phyloP scores from a whole-genome alignment of 2,329 filamentous ascomycete genomes.

The Botrytis deweyae region DNA sequence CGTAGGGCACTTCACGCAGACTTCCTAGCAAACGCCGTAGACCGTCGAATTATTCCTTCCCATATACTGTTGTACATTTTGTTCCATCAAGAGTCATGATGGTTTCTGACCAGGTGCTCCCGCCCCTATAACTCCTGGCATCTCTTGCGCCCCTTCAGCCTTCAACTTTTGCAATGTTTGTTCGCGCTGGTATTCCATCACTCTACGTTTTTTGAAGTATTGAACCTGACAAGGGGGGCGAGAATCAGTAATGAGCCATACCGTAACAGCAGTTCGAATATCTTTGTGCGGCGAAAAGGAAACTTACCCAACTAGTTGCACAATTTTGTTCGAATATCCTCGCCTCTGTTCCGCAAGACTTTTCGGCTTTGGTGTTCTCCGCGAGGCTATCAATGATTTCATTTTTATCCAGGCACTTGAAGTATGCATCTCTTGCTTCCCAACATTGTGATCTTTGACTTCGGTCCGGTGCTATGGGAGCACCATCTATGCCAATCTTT shows the following conservation, averaged over 20 bases:
- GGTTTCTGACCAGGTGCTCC: constrained; percentile 19
- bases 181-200: constrained; percentile 87
- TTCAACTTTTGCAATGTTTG: constrained; percentile 73
- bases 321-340: constrained; percentile 79
- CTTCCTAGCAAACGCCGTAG: neutral
- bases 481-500: constrained; percentile 53
- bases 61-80: constrained; percentile 10
- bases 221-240: constrained; percentile 63
- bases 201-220: constrained; percentile 96
- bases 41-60: neutral
- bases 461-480: constrained; percentile 77
- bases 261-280: neutral
- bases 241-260: constrained; percentile 24
- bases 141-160: constrained; percentile 66
- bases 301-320: constrained; percentile 82
- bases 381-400: constrained; percentile 74
- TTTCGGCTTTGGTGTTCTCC: constrained; percentile 53
- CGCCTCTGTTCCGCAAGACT: constrained; percentile 59
- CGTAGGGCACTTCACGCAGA: neutral
- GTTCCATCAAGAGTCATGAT: neutral
- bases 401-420: constrained; percentile 79
- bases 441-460: constrained; percentile 82
- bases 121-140: constrained; percentile 42
- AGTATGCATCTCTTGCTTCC: constrained; percentile 85
- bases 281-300: neutral